Conservation (phyloP, 371 early-diverging fungal genomes). For the Caulochytrium protostelioides region DNA sequence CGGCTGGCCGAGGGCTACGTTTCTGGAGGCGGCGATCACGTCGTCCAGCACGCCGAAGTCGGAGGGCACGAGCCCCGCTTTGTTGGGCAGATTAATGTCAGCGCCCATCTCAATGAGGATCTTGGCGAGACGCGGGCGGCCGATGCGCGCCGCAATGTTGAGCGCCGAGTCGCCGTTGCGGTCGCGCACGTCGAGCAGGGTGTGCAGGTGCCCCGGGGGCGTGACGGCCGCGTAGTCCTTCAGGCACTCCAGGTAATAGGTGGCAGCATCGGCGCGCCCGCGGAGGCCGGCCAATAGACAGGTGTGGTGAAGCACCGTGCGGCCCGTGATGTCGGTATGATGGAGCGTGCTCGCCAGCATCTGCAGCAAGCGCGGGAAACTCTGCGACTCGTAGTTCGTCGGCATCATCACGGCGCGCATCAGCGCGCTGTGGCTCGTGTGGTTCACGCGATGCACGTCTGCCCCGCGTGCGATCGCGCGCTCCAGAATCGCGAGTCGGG, state of each 20-base stretch:
- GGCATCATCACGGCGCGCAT: slow-evolving; percentile 71
- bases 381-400: slow-evolving; percentile 63
- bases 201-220: slow-evolving; percentile 28
- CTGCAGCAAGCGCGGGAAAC: slow-evolving; percentile 52
- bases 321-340: slow-evolving; percentile 50
- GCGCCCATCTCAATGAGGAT: slow-evolving; percentile 65
- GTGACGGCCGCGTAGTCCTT: slow-evolving; percentile 24
- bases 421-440: slow-evolving; percentile 68
- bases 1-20: background rate
- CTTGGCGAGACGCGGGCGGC: slow-evolving; percentile 45
- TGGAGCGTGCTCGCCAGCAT: slow-evolving; percentile 52
- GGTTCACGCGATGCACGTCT: slow-evolving; percentile 44
- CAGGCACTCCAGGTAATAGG: slow-evolving; percentile 72
- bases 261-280: slow-evolving; percentile 48
- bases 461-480: slow-evolving; percentile 52
- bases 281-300: slow-evolving; percentile 48
- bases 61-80: slow-evolving; percentile 30
- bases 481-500: slow-evolving; percentile 46
- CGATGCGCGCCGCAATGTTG: slow-evolving; percentile 59
- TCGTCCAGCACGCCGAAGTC: slow-evolving; percentile 23
- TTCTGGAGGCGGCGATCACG: background rate
- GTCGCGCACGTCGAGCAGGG: slow-evolving; percentile 67
- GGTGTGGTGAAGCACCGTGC: slow-evolving; percentile 86
- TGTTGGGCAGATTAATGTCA: slow-evolving; percentile 45
- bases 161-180: slow-evolving; percentile 70